Evolutionary conservation across 768 basidiomycete species (phyloP), one percentile per base, ranked within the genome.

Genomic region (Suillus decipiens): DNA sequence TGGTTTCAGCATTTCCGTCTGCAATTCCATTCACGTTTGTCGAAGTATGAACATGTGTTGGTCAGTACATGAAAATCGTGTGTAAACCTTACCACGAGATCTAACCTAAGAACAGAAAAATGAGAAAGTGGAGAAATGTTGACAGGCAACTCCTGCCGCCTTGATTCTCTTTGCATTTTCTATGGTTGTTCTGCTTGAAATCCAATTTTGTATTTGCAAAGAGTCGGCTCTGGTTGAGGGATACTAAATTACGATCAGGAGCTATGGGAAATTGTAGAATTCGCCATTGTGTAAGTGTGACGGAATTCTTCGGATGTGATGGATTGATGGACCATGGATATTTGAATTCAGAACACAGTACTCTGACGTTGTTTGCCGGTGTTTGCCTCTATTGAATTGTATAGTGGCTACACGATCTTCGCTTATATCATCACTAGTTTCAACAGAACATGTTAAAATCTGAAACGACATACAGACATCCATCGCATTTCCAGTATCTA

Each of bases 191-290:
- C 0, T 90, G 89, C 75, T 93, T 96, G 82, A 99, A 97, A 77
- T 95, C 93, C 4, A 99, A 82, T 10, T 92, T 87, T 73, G 96
- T 96, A 80, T 99, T 99, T 6, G 96, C 97, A 0, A 96, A 99
- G 51, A 99, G 41, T 41, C 41, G 11, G 41, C 41, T 41, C 15
- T 41, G 76, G 71, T 99, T 98, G 73, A 99, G 91, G 74, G 96
- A 98, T 63, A 86, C 87, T 62, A 99, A 83, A 64, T 92, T 90
- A 67, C 87, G 86, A 73, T 98, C 8, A 47, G 9, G 56, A 33
- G 47, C 12, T 39, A 51, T 61, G 59, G 60, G 45, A 43, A 61
- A 37, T 34, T 11, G 63, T 6, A 19, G 14, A 19, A 19, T n/a
- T 43, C 8, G 42, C 42, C 8, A 43, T 19, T 19, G 3, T n/a